Base-by-base conservation (phyloP, 805 yeast genomes). In the Cyberlindnera suaveolens region DNA sequence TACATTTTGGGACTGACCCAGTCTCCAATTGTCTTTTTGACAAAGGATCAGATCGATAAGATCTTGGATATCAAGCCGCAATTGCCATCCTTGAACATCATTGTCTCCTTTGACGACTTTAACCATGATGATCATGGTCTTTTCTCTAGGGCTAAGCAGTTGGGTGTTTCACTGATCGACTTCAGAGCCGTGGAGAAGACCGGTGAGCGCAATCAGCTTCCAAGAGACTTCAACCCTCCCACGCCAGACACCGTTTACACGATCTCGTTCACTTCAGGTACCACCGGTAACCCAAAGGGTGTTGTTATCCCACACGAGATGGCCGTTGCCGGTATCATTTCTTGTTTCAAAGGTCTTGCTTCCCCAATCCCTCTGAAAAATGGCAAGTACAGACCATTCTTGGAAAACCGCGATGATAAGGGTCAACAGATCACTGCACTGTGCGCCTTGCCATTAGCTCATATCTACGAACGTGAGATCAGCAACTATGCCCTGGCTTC, bases 251-350 rank as follows among this genome's bases (percentile, higher is more conserved):
- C 73, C 15, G 39, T 71, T 6, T 78, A 77, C 56, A 79, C 88
- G 5, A 74, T 82, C 41, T 79, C 82, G 10, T 82, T 82, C 60
- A 83, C 89, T 3, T 80, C 86, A 0, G 89, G 90, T 17, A 82
- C 90, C 3, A 81, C 89, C 1, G 87, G 88, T 3, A 60, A 73
- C 32, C 90, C 90, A 26, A 82, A 82, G 59, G 90, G 90, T 36
- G 89, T 79, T 7, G 74, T 72, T 30, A 40, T 75, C 30, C 65
- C 77, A 1, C 86, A 82, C 39, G 61, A 62, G 26, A 72, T 69
- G 49, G 71, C 75, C 3, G 66, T 70, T 9, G 68, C 81, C 4
- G 73, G 69, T 3, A 71, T 81, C 39, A 66, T 73, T 1, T 54
- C 70, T 6, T 56, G 68, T 0, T 56, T 67, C 36, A 46, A 64